Evolutionary conservation across 2,329 filamentous ascomycete species (phyloP).

Genomic region (Exophiala viscosa): DNA sequence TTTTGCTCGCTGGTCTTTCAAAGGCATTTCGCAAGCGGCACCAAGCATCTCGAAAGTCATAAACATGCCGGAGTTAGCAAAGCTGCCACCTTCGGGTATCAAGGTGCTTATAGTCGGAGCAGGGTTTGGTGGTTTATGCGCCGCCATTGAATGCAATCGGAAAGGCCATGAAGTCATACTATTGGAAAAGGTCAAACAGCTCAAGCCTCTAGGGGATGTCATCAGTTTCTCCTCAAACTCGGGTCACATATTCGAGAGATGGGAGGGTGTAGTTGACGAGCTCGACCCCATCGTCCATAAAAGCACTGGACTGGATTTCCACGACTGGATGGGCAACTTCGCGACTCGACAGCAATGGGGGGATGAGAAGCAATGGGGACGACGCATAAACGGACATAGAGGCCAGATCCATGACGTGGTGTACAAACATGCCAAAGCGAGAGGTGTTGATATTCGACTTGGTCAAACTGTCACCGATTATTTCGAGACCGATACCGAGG

Average conservation of each 20-base stretch:
- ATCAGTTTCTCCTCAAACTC: constrained; percentile 37
- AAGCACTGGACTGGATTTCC: constrained; percentile 30
- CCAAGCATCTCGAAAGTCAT: background rate
- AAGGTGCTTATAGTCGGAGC: constrained; percentile 52
- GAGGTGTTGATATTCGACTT: constrained; percentile 32
- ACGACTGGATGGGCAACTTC: constrained; percentile 32
- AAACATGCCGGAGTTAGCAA: constrained; percentile 17
- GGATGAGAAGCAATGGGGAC: constrained; percentile 31
- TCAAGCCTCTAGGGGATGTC: constrained; percentile 48
- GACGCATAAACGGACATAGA: constrained; percentile 35
- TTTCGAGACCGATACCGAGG: constrained; percentile 35
- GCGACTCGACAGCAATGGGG: constrained; percentile 34
- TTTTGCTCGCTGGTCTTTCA: too few relatives aligned
- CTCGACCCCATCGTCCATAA: constrained; percentile 34
- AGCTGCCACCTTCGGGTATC: constrained; percentile 39
- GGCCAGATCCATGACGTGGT: constrained; percentile 36
- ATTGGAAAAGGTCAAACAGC: constrained; percentile 45
- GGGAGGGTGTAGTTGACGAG: constrained; percentile 34
- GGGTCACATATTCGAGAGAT: constrained; percentile 31
- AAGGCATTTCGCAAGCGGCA: too few relatives aligned
- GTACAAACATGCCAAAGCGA: constrained; percentile 30
- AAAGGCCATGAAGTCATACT: constrained; percentile 29
- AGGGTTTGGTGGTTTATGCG: constrained; percentile 35
- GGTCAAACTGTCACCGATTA: constrained; percentile 32
- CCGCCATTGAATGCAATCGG: constrained; percentile 33